These are phyloP conservation scores for Aspergillus sclerotioniger DNA, from an alignment of 495 filamentous ascomycete genomes.

Conservation along the genomic window DNA sequence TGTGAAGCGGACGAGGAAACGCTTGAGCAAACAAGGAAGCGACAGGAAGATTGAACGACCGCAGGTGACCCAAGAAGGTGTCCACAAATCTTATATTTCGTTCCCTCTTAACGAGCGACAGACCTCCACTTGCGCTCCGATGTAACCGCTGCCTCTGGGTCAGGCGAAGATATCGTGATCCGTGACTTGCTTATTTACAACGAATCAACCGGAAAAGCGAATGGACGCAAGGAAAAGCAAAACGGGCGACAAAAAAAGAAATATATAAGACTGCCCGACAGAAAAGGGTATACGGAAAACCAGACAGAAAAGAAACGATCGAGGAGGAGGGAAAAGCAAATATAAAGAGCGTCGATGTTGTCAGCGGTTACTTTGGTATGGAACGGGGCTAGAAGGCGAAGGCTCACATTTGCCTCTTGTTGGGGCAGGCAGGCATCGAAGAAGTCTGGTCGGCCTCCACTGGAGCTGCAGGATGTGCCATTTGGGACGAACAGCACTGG, in stretches of 20 bases:
- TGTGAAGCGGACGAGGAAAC: conserved; percentile 10
- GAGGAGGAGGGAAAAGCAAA: conserved; percentile 7
- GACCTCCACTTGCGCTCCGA: conserved; percentile 19
- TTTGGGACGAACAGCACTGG: not conserved
- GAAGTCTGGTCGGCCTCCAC: conserved; percentile 23
- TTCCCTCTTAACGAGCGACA: conserved; percentile 10
- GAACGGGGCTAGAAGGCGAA: conserved; percentile 16
- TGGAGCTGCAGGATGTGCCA: conserved; percentile 3
- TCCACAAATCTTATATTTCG: conserved; percentile 28
- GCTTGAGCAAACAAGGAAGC: conserved; percentile 9
- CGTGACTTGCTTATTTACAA: conserved; percentile 26
- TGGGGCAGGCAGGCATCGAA: not conserved
- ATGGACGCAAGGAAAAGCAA: conserved; percentile 18
- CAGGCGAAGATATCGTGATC: conserved; percentile 24
- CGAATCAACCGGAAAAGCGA: conserved; percentile 20
- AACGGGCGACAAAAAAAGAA: conserved; percentile 7
- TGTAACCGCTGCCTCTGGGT: conserved; percentile 23
- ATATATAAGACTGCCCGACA: conserved; percentile 6
- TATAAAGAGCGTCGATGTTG: conserved; percentile 13
- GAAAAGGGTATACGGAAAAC: conserved; percentile 7
- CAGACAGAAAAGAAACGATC: not conserved
- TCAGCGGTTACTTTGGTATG: conserved; percentile 19
- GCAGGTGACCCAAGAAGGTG: conserved; percentile 16
- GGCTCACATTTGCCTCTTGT: conserved; percentile 8
- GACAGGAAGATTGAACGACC: conserved; percentile 10